phyloP scores from a whole-genome alignment of 2,329 filamentous ascomycete species.

The Nigrograna mackinnonii region DNA sequence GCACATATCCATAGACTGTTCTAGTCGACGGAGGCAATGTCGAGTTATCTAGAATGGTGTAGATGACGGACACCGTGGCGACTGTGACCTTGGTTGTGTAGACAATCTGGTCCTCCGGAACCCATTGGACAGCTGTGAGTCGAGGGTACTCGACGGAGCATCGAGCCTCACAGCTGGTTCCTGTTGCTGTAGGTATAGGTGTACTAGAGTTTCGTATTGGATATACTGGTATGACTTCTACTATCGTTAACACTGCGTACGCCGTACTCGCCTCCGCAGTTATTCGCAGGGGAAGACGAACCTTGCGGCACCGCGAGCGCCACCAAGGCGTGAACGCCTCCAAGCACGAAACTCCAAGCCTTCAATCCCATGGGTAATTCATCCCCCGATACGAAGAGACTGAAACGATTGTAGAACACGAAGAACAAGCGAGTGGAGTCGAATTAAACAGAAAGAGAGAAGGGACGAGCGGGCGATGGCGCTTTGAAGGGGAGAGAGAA shows the following conservation, averaged over 20 bases:
- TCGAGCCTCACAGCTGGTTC: constrained; percentile 1
- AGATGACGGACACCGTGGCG: constrained; percentile 14
- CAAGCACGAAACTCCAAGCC: constrained; percentile 5
- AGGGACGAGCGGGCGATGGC: constrained; percentile 5
- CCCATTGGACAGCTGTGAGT: constrained; percentile 12
- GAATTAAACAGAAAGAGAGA: constrained; percentile 3
- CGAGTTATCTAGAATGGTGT: constrained; percentile 4
- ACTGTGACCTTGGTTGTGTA: constrained; percentile 19
- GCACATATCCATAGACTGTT: constrained; percentile 6
- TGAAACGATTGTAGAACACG: constrained; percentile 1
- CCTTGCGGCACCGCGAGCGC: constrained; percentile 5
- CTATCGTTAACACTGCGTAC: background rate
- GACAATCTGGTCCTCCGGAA: constrained; percentile 16
- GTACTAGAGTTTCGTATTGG: constrained; percentile 4
- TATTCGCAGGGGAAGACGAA: background rate
- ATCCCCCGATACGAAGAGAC: background rate
- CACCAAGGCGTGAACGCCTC: background rate
- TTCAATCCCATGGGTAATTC: constrained; percentile 1
- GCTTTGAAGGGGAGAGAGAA: constrained; percentile 3
- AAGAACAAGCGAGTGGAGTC: constrained; percentile 2
- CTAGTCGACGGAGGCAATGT: constrained; percentile 1
- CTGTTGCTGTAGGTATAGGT: constrained; percentile 3
- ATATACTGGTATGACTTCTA: constrained; percentile 2
- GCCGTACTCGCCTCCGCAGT: background rate
- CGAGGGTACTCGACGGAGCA: constrained; percentile 8